Evolutionary conservation across 768 basidiomycete species (phyloP).

Genomic region (Clitopilus hobsonii): DNA sequence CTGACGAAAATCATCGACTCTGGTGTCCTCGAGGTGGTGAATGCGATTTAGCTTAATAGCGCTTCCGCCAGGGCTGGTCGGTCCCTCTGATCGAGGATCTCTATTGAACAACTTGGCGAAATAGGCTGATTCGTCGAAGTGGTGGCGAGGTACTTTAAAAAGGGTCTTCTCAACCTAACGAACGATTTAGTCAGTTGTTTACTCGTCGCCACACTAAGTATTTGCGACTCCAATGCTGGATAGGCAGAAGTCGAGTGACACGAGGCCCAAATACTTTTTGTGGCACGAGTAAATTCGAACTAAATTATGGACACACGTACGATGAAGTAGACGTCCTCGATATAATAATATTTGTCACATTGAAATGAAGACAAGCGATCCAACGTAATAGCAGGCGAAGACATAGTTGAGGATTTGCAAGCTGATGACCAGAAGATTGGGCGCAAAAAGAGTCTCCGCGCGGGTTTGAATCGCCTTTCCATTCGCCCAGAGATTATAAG

Average conservation of each 20-base stretch:
- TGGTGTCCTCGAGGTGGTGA: conserved; percentile 15
- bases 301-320: background rate
- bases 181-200: background rate
- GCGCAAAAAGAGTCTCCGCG: background rate
- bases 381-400: background rate
- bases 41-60: conserved; percentile 17
- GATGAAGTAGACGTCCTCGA: background rate
- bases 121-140: conserved; percentile 22
- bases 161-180: conserved; percentile 30
- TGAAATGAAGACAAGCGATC: background rate
- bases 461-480: background rate
- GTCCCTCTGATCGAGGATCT: conserved; percentile 12
- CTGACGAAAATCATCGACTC: conserved; percentile 15
- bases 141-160: conserved; percentile 33
- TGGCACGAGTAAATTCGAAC: background rate
- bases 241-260: background rate
- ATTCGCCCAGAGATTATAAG: background rate
- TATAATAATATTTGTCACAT: background rate
- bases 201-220: background rate
- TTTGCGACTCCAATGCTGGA: background rate
- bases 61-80: conserved; percentile 12
- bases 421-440: background rate
- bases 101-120: conserved; percentile 18
- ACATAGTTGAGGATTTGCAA: background rate
- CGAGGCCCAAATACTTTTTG: background rate